Evolutionary conservation across 331 rosid species (phyloP).

Genomic region (Saraca asoca): DNA sequence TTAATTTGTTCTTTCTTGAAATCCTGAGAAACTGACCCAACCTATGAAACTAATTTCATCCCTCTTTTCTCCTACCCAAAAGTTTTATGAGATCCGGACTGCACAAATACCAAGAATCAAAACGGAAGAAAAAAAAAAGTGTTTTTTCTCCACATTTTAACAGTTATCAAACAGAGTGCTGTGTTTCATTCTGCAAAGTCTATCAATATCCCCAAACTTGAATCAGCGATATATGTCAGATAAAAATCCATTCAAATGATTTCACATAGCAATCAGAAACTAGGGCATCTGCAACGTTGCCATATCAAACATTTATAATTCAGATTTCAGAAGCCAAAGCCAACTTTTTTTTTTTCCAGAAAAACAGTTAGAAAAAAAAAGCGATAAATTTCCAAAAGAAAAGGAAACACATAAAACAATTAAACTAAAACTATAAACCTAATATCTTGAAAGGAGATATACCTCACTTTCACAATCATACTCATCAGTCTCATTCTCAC

Average conservation of each 20-base stretch:
- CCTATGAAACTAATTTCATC: not conserved
- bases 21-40: not conserved
- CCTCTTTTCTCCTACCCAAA: not conserved
- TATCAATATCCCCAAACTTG: too few species aligned
- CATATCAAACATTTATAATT: too few species aligned
- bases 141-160: not conserved
- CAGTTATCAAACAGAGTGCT: slow-evolving; percentile 16
- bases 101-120: slow-evolving; percentile 1
- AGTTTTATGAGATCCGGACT: slow-evolving; percentile 22
- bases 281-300: too few species aligned
- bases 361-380: too few species aligned
- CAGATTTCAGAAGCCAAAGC: too few species aligned
- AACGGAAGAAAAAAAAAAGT: not conserved
- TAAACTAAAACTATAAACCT: slow-evolving; percentile 16
- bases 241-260: not conserved
- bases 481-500: slow-evolving; percentile 76
- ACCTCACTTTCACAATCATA: slow-evolving; percentile 96
- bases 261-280: not conserved
- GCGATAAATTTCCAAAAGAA: too few species aligned
- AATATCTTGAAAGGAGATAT: not conserved
- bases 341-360: too few species aligned
- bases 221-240: too few species aligned
- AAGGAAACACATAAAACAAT: not conserved
- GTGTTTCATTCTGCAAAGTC: too few species aligned
- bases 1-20: not conserved